Evolutionary conservation across 371 early-diverging fungal genomes (phyloP).

Genomic region (Mucor indicus): DNA sequence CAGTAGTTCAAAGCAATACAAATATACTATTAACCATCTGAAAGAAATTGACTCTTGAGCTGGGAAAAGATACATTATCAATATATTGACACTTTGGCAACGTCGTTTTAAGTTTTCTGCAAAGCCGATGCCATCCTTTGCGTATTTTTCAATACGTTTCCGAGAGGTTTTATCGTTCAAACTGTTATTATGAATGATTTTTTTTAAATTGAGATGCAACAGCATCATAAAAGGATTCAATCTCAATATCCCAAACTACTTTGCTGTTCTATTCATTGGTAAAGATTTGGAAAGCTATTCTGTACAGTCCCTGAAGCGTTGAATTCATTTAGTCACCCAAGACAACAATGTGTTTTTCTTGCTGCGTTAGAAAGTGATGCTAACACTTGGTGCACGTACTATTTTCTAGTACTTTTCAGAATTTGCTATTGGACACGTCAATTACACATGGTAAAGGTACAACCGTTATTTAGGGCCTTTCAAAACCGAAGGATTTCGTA

Average conservation of each 20-base stretch:
- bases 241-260: constrained; percentile 10
- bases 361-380: constrained; percentile 6
- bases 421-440: too few species aligned
- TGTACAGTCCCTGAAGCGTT: constrained; percentile 8
- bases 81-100: too few species aligned
- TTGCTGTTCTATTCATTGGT: constrained; percentile 9
- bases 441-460: too few species aligned
- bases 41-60: too few species aligned
- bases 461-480: too few species aligned
- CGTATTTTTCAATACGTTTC: constrained; percentile 12
- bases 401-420: too few species aligned
- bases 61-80: too few species aligned
- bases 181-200: constrained; percentile 11
- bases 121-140: constrained; percentile 8
- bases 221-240: constrained; percentile 13
- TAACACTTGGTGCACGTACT: too few species aligned
- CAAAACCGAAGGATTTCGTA: too few species aligned
- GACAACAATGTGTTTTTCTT: constrained; percentile 8
- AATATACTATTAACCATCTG: too few species aligned
- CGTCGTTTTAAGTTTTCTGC: constrained; percentile 9
- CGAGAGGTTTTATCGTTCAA: neutral
- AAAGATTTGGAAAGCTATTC: constrained; percentile 11
- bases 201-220: constrained; percentile 8
- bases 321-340: constrained; percentile 13
- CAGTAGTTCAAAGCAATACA: neutral